Base-by-base conservation (phyloP, 1,139 yeast genomes). In the Protomyces gravidus region DNA sequence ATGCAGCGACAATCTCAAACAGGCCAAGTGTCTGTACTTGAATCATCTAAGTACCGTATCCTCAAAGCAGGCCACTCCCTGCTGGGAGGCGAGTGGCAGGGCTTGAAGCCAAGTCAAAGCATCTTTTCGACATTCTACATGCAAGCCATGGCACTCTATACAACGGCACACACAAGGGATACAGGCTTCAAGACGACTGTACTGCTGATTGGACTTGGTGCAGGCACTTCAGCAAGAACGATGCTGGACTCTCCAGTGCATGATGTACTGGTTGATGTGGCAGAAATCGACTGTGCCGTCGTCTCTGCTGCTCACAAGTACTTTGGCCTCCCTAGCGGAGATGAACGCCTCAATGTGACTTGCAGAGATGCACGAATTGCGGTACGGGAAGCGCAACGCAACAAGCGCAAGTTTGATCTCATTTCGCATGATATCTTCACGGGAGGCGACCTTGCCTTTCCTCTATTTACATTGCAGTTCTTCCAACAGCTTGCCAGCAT, bases 111-210 rank as follows among this genome's bases (percentile, higher is more conserved):
- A 5, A 51, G 58, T 4, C 58, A 53, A 21, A 46, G 51, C 6
- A 53, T 53, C 46, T 53, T 45, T 36, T 23, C 58, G 2, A 45
- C 58, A 7, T 53, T 53, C 15, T 53, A 53, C 58, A 53, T 53
- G 58, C 58, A 53, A 32, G 23, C 47, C 11, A 19, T 53, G 46
- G 50, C 39, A 9, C 17, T 53, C 5, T 46, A 53, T n/a, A 50
- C 58, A 9, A 49, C 51, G 13, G 26, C 51, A n/a, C 25, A 27
- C 15, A 15, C 46, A 5, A 17, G 21, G 5, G 42, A 36, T 23
- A 36, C 42, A 15, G 42, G 42, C 6, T 36, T 36, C 42, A 36
- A 36, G 7, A 40, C 48, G 25, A 39, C 47, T 6, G 51, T 53
- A 19, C 46, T 53, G 36, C 51, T 45, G 46, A 53, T 53, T 17